Percentiles rank a stretch among this genome's conserved stretches.
These are phyloP conservation scores for Fusarium sp. DNA, from an alignment of 2,329 filamentous ascomycete genomes.

Conservation along the genomic window DNA sequence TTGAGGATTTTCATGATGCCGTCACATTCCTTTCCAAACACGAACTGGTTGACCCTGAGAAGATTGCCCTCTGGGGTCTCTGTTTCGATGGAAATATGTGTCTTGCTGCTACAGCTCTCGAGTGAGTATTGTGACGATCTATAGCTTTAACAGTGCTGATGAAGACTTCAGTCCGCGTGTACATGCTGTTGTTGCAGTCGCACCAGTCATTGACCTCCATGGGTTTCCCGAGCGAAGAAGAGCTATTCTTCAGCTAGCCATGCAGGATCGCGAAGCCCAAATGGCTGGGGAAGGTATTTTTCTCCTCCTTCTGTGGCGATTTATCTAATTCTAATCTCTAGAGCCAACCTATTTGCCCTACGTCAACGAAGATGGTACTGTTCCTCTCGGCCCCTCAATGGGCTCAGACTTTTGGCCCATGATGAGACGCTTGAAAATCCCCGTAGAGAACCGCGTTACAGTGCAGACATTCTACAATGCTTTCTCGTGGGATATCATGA, in stretches of 20 bases:
- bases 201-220: not conserved
- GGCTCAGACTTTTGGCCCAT: not conserved
- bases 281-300: not conserved
- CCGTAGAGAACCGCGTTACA: not conserved
- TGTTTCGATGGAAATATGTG: not conserved
- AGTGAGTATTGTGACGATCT: not conserved
- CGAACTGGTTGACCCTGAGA: not conserved
- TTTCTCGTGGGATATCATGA: conserved; percentile 1
- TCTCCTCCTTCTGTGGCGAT: fast-evolving
- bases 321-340: not conserved
- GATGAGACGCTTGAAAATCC: not conserved
- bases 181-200: not conserved
- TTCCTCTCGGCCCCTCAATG: not conserved
- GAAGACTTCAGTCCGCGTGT: not conserved
- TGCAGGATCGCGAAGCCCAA: not conserved
- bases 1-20: not conserved
- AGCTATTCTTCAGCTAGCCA: not conserved
- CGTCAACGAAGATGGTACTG: not conserved
- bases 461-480: not conserved
- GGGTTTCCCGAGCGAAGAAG: not conserved
- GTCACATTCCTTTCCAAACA: not conserved
- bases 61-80: not conserved
- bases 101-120: not conserved
- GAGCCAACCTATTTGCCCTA: not conserved
- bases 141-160: fast-evolving